Evolutionary conservation across 1,139 yeast species (phyloP).

Genomic region (Suhomyces kunorum): DNA sequence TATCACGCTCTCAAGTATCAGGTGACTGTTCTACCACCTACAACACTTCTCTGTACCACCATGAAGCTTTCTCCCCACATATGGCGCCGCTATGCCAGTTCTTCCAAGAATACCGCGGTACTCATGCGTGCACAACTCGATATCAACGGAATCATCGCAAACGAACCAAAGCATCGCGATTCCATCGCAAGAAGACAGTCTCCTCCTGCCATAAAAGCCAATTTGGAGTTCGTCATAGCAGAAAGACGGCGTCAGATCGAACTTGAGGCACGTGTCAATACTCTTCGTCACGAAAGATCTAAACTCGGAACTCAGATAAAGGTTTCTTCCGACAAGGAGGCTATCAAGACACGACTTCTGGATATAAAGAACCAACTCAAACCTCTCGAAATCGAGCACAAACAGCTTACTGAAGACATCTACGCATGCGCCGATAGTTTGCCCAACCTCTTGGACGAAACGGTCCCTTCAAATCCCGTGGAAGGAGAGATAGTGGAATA

Average conservation of each 20-base stretch:
- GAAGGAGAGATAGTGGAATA: slow-evolving; percentile 45
- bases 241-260: slow-evolving; percentile 29
- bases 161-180: slow-evolving; percentile 39
- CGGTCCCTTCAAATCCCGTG: slow-evolving; percentile 48
- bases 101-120: slow-evolving; percentile 24
- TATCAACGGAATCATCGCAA: slow-evolving; percentile 44
- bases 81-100: slow-evolving; percentile 14
- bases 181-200: slow-evolving; percentile 52
- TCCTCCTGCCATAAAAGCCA: slow-evolving; percentile 25
- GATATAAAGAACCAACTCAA: slow-evolving; percentile 37
- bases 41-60: not conserved
- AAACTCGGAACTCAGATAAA: slow-evolving; percentile 28
- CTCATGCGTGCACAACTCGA: slow-evolving; percentile 49
- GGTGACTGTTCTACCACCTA: not conserved
- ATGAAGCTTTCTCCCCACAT: slow-evolving; percentile 1
- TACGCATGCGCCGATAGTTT: slow-evolving; percentile 49
- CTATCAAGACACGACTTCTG: slow-evolving; percentile 32
- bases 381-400: slow-evolving; percentile 35
- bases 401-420: slow-evolving; percentile 30
- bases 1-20: slow-evolving; percentile 1
- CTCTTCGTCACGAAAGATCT: slow-evolving; percentile 32
- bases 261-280: slow-evolving; percentile 26
- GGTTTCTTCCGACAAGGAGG: slow-evolving; percentile 15
- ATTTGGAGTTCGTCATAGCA: slow-evolving; percentile 34
- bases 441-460: slow-evolving; percentile 66